A percentile compares a stretch with the other conserved stretches of the same genome.
These are phyloP conservation scores for Haplosporangium sp. DNA, from an alignment of 371 early-diverging fungal species.

Conservation along the genomic window DNA sequence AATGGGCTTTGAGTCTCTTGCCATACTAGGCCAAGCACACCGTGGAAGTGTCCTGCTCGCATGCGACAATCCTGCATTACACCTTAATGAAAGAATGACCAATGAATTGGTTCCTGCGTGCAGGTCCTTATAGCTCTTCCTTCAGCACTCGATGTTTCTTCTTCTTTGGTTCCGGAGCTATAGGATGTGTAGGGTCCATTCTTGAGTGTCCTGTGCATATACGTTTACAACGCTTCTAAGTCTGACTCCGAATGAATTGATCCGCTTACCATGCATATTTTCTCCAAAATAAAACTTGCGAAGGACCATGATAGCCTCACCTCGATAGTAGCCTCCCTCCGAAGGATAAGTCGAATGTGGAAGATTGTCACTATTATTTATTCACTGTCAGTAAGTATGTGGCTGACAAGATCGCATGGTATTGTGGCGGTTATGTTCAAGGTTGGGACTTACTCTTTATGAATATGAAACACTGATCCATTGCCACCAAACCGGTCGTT, in stretches of 20 bases:
- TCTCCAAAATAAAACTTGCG: constrained; percentile 92
- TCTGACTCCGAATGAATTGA: neutral
- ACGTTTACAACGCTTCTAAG: neutral
- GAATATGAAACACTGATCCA: constrained; percentile 85
- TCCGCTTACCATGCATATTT: constrained; percentile 79
- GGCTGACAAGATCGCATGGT: neutral
- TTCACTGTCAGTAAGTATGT: no score
- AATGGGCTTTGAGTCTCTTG: no score
- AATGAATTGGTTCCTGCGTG: neutral
- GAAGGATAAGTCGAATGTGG: constrained; percentile 64
- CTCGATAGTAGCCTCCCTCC: constrained; percentile 76
- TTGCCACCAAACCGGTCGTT: constrained; percentile 98
- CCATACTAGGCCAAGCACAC: no score
- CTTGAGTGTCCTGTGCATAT: neutral
- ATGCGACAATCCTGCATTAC: no score
- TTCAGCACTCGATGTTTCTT: constrained; percentile 85
- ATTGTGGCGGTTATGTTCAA: neutral
- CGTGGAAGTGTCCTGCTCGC: no score
- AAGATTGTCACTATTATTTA: constrained; percentile 25
- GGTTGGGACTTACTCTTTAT: constrained; percentile 67
- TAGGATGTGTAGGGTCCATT: neutral
- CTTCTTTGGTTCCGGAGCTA: constrained; percentile 90
- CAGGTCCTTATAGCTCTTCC: constrained; percentile 56
- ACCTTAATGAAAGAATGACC: no score
- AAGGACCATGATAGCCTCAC: constrained; percentile 89